These are phyloP conservation scores for Phytophthora pluvialis DNA, from an alignment of 352 stramenopile species.

Conservation along the genomic window DNA sequence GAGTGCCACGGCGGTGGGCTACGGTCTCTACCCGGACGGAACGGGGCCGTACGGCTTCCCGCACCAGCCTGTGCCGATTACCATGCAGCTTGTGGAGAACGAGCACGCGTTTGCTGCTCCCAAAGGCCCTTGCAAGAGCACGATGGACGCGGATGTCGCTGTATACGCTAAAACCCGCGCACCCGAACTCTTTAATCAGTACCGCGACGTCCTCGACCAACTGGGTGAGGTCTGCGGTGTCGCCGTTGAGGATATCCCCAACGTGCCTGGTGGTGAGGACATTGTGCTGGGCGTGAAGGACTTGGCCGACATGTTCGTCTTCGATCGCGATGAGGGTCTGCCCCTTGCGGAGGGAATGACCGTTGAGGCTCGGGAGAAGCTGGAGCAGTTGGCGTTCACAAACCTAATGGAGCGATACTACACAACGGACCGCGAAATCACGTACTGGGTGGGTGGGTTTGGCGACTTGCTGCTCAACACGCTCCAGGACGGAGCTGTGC, in stretches of 20 bases:
- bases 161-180: slow-evolving; percentile 64
- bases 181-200: slow-evolving; percentile 61
- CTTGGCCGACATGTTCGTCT: slow-evolving; percentile 85
- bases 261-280: slow-evolving; percentile 68
- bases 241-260: slow-evolving; percentile 60
- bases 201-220: slow-evolving; percentile 59
- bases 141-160: slow-evolving; percentile 56
- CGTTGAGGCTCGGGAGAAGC: slow-evolving; percentile 49
- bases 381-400: slow-evolving; percentile 78
- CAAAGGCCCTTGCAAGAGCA: slow-evolving; percentile 72
- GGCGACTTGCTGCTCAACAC: slow-evolving; percentile 68
- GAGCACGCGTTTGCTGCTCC: slow-evolving; percentile 87
- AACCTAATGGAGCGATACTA: slow-evolving; percentile 91
- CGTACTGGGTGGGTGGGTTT: slow-evolving; percentile 87
- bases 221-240: slow-evolving; percentile 70
- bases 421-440: slow-evolving; percentile 76
- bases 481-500: slow-evolving; percentile 57
- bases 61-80: slow-evolving; percentile 80
- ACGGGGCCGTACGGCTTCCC: slow-evolving; percentile 71
- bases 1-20: slow-evolving; percentile 75
- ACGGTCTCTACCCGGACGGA: slow-evolving; percentile 83
- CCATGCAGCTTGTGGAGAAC: slow-evolving; percentile 85
- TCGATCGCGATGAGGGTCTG: slow-evolving; percentile 76
- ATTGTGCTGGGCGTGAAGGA: slow-evolving; percentile 82
- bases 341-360: slow-evolving; percentile 60